Evolutionary conservation across 805 yeast species (phyloP), one percentile per base, ranked within the genome.

Genomic region (Debaryomyces prosopidis): DNA sequence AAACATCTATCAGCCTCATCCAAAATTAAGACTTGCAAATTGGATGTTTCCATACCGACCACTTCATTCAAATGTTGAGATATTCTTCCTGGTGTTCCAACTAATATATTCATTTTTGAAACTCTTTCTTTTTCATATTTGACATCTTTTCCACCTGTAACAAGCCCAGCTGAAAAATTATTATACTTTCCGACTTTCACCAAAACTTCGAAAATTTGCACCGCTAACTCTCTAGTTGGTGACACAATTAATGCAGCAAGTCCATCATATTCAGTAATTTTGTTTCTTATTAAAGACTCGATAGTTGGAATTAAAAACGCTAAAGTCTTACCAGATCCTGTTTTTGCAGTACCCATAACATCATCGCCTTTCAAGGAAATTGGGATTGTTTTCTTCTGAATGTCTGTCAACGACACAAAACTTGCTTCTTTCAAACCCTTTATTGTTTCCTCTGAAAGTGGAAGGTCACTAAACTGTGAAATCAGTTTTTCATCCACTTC

Each of bases 1-100:
- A 90, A 70, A 57, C 94, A 88, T 53, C 97, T 73, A 60, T 90
- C 97, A 0, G 97, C 97, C 65, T 90, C 97, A 64, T 90, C 97
- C 42, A 90, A 66, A 2, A 90, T 90, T 37, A 90, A 68, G 60
- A 85, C 79, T 64, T 90, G 92, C 49, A 90, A 67, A 59, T 87
- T 88, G 17, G 82, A 72, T 8, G 85, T 69, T 55, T 85, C 91
- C 62, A 90, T 77, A 1, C 89, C 89, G 1, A 85, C 85, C 6
- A 96, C 83, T 61, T 91, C 95, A 62, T 91, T 96, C 80, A 90
- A 77, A 61, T 90, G 97, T 61, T 90, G 97, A 38, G 91, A 71
- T 15, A 90, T 67, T 62, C 97, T 76, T 3, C 97, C 97, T 0
- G 97, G 97, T 0, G 97, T 90, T 11, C 96, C 94, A 27, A 90